phyloP scores from a whole-genome alignment of 169 alveolate genomes.

The Neospora caninum region DNA sequence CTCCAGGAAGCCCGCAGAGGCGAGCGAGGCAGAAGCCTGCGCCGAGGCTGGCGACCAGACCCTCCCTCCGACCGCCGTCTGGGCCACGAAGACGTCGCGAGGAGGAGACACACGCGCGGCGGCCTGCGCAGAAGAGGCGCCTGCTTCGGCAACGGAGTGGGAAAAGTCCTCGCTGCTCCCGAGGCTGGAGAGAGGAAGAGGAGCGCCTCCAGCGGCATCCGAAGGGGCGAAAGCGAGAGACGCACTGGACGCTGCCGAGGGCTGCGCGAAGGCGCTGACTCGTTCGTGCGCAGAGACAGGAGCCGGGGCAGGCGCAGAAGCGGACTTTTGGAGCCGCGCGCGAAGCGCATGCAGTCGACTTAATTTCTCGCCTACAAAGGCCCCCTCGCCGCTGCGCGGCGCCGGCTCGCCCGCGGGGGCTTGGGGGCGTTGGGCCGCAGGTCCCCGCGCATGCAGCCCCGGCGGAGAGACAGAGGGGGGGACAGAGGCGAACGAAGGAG shows the following conservation, averaged over 20 bases:
- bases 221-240: neutral
- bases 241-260: neutral
- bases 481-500: neutral
- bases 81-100: neutral
- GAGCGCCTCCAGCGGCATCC: too few species aligned
- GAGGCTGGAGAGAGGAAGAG: too few species aligned
- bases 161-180: too few species aligned
- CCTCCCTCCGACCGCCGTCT: neutral
- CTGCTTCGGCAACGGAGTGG: neutral
- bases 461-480: neutral
- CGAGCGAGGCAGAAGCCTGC: neutral
- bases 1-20: neutral
- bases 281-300: neutral
- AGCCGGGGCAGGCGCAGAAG: neutral
- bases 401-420: neutral
- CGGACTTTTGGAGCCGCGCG: neutral
- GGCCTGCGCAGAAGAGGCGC: neutral
- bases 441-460: neutral
- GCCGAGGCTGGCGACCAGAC: neutral
- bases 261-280: neutral
- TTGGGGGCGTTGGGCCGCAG: neutral
- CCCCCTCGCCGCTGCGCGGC: neutral
- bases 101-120: neutral
- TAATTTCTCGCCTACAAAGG: constrained; percentile 3
- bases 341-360: constrained; percentile 12